These are phyloP conservation scores for Dioscorea cayenensis DNA, from an alignment of 116 monocot genomes.

Conservation along the genomic window DNA sequence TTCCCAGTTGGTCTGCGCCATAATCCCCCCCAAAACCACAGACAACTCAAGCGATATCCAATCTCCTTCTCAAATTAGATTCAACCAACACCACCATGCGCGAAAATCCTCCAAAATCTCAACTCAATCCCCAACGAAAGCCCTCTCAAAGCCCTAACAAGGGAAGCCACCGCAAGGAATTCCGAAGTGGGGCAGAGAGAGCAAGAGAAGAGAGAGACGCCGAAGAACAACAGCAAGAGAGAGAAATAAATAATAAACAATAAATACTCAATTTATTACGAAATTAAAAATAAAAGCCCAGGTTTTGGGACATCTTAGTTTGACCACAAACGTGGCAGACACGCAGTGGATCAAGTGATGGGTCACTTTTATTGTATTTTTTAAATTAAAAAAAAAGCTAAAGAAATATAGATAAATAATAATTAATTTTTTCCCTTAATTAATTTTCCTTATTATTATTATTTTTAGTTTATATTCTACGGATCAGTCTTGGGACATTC, in stretches of 20 bases:
- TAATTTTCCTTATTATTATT: no score
- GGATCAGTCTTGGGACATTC: no score
- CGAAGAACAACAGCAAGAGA: not conserved
- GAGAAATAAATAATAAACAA: not conserved
- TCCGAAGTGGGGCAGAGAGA: not conserved
- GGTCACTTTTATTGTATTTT: no score
- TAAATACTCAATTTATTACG: not conserved
- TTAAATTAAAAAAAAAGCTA: no score
- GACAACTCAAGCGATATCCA: not conserved
- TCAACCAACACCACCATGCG: not conserved
- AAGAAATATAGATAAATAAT: no score
- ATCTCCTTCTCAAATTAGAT: not conserved
- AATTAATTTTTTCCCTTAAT: no score
- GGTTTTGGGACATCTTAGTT: not conserved
- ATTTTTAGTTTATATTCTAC: no score
- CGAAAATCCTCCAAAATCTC: not conserved
- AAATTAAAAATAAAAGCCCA: not conserved
- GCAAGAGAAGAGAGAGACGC: not conserved
- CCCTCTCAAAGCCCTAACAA: not conserved
- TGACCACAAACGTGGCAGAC: no score
- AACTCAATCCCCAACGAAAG: not conserved
- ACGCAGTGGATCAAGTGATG: no score
- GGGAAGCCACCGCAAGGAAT: not conserved
- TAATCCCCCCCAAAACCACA: not conserved
- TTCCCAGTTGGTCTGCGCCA: slow-evolving; percentile 24